Base-by-base conservation (phyloP, 345 rosid species). In the Dimocarpus longan region DNA sequence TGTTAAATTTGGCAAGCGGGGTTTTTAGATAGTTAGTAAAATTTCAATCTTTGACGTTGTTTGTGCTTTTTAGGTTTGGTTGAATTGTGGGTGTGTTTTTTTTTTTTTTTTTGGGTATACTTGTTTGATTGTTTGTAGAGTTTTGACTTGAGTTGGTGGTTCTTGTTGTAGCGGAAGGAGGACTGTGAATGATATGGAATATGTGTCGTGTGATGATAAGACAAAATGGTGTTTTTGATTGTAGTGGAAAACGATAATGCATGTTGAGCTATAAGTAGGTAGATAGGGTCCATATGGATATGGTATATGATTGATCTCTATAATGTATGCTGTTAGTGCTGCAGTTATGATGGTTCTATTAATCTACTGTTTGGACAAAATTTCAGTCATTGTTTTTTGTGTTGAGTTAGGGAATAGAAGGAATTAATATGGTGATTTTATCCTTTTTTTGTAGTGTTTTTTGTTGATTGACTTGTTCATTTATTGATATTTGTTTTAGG, bases 401-500 rank as follows among this genome's bases (percentile, higher is more conserved):
- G 24, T 73, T 57, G 10, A 39, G 66, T 26, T 12, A 13, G 16
- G 0, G 13, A 60, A 69, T 65, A 28, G 10, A 65, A 65, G 40
- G 16, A 44, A 74, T 44, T 74, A 10, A 12, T 12, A 24, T 37
- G 50, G 28, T 72, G 19, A n/a, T 22, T 15, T 52, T 22, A 5
- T 22, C 4, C 13, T 26, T 5, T 40, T 32, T 57, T n/a, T n/a
- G n/a, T n/a, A n/a, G n/a, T n/a, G n/a, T n/a, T n/a, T n/a, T n/a
- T 74, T 42, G 6, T 0, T 70, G 22, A 15, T 54, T 72, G 15
- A 78, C 66, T 63, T 68, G 37, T 32, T 66, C 76, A 28, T 52
- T 69, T 76, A 4, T 22, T 68, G 59, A 21, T 76, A 19, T 77
- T 11, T 74, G 42, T 68, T 43, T 76, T 78, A 85, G 91, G 89